phyloP scores from a whole-genome alignment of 495 filamentous ascomycete species.

The Trichoderma orchidacearum region DNA sequence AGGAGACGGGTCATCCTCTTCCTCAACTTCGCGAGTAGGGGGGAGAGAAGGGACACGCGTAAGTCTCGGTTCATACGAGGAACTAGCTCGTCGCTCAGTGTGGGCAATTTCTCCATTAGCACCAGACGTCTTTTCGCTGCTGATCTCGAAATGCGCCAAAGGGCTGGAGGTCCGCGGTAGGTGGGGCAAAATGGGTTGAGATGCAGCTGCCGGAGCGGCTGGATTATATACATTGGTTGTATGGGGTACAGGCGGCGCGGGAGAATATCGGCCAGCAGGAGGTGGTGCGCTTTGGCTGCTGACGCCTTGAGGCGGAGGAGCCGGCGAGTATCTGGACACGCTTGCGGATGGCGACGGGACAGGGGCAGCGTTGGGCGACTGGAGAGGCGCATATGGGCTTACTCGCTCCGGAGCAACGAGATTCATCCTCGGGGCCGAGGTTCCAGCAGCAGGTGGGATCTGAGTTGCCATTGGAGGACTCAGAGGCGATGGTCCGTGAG shows the following conservation, averaged over 20 bases:
- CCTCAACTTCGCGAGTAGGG: conserved; percentile 38
- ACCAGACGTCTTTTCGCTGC: conserved; percentile 24
- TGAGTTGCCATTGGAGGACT: conserved; percentile 11
- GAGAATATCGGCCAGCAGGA: conserved; percentile 36
- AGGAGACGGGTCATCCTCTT: conserved; percentile 20
- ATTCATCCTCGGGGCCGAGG: conserved; percentile 13
- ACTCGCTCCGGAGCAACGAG: conserved; percentile 43
- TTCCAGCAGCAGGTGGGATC: conserved; percentile 4
- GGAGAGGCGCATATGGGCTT: conserved; percentile 46
- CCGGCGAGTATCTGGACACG: conserved; percentile 46
- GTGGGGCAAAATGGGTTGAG: conserved; percentile 47
- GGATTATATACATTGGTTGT: conserved; percentile 22
- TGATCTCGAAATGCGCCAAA: conserved; percentile 51
- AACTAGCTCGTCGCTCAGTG: conserved; percentile 27
- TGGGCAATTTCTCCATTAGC: conserved; percentile 18
- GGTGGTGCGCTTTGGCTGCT: conserved; percentile 15
- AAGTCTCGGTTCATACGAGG: conserved; percentile 30
- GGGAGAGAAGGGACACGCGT: conserved; percentile 34
- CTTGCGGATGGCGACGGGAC: conserved; percentile 26
- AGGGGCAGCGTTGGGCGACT: conserved; percentile 21
- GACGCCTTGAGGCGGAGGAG: conserved; percentile 28
- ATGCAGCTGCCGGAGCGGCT: conserved; percentile 18
- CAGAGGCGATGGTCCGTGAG: conserved; percentile 31
- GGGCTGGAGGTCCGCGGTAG: conserved; percentile 80
- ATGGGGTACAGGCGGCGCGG: conserved; percentile 28